phyloP scores from a whole-genome alignment of 2,329 filamentous ascomycete species.

The Cladobotryum mycophilum region DNA sequence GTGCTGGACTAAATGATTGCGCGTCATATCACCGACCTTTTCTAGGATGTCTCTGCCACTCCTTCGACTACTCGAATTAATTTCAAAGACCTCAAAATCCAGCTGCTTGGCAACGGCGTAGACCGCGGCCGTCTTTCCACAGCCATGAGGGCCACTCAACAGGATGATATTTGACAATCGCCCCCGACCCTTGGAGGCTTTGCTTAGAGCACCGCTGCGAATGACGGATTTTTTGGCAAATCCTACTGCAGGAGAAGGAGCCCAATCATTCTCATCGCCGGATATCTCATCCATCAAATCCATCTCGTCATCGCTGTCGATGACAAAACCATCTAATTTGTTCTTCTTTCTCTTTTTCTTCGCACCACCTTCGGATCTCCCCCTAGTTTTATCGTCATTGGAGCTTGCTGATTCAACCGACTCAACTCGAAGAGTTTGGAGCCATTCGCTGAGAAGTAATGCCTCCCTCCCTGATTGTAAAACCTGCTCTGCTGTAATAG shows the following conservation, averaged over 20 bases:
- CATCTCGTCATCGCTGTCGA: conserved; percentile 70
- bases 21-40: conserved; percentile 92
- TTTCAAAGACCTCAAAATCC: conserved; percentile 90
- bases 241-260: conserved; percentile 27
- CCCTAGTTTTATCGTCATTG: conserved; percentile 22
- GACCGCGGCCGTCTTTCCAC: conserved; percentile 87
- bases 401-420: conserved; percentile 61
- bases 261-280: conserved; percentile 50
- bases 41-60: conserved; percentile 88
- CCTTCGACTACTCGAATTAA: conserved; percentile 75
- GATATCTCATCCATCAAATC: conserved; percentile 63
- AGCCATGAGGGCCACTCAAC: conserved; percentile 81
- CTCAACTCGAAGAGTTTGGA: conserved; percentile 67
- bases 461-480: conserved; percentile 70
- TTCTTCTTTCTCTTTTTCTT: conserved; percentile 65
- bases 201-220: conserved; percentile 34
- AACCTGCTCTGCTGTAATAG: conserved; percentile 60
- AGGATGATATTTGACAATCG: conserved; percentile 71
- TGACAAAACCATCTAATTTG: conserved; percentile 73
- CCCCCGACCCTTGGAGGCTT: conserved; percentile 34
- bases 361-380: conserved; percentile 21
- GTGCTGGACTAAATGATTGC: conserved; percentile 76
- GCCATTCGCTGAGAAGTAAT: conserved; percentile 70
- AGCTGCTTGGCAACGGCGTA: conserved; percentile 90
- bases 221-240: conserved; percentile 49